These are phyloP conservation scores for Termitomyces sp. DNA, from an alignment of 768 basidiomycete species.

Conservation along the genomic window DNA sequence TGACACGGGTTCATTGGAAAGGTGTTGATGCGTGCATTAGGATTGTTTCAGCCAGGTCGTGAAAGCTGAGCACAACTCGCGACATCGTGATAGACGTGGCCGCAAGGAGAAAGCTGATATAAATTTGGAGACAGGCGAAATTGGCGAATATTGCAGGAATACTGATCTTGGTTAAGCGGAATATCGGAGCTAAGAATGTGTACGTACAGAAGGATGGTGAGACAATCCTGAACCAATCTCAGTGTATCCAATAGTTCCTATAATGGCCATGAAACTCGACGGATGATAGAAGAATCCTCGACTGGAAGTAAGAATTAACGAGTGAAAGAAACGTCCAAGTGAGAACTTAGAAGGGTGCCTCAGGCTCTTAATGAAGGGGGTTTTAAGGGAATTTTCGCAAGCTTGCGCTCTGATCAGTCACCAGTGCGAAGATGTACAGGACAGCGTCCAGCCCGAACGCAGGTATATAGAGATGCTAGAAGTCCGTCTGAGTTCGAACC, in stretches of 20 bases:
- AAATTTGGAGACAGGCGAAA: neutral
- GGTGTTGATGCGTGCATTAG: slow-evolving; percentile 8
- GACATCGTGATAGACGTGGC: slow-evolving; percentile 14
- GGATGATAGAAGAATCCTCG: slow-evolving; percentile 10
- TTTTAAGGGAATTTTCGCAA: slow-evolving; percentile 10
- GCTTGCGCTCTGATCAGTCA: slow-evolving; percentile 7
- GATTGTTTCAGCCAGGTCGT: slow-evolving; percentile 11
- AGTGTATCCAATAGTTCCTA: slow-evolving; percentile 10
- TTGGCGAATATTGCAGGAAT: slow-evolving; percentile 12
- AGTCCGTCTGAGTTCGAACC: slow-evolving; percentile 3
- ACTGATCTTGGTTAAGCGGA: slow-evolving; percentile 7
- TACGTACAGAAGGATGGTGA: slow-evolving; percentile 7
- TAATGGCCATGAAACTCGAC: neutral
- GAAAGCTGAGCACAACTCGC: slow-evolving; percentile 15
- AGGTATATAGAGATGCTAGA: slow-evolving; percentile 14
- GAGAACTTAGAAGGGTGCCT: slow-evolving; percentile 5
- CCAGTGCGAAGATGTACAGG: slow-evolving; percentile 11
- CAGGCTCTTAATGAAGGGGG: slow-evolving; percentile 10
- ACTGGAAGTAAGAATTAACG: neutral
- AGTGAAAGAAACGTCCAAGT: neutral
- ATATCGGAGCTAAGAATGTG: neutral
- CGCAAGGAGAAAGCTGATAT: slow-evolving; percentile 6
- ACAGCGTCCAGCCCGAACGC: slow-evolving; percentile 10
- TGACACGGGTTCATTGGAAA: slow-evolving; percentile 10
- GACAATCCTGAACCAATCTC: slow-evolving; percentile 13